phyloP scores from a whole-genome alignment of 2,329 filamentous ascomycete species.

The Microdochium trichocladiopsis region DNA sequence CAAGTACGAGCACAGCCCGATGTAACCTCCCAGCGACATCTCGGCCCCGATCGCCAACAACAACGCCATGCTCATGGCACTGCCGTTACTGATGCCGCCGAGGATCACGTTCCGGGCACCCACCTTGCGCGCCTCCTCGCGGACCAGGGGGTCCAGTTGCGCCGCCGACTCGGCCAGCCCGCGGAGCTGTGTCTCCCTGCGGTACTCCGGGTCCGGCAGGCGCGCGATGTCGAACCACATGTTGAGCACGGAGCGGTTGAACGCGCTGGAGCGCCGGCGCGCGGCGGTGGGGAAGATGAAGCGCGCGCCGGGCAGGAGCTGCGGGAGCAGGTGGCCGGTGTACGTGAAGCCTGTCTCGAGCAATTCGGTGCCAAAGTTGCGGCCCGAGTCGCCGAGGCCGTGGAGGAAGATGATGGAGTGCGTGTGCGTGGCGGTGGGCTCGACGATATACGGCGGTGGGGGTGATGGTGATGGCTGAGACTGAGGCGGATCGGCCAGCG shows the following conservation, averaged over 20 bases:
- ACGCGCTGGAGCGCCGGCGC: conserved; percentile 32
- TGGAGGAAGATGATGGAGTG: conserved; percentile 12
- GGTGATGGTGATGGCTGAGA: too few relatives aligned
- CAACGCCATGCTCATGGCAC: conserved; percentile 34
- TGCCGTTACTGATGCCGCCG: conserved; percentile 47
- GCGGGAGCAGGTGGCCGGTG: conserved; percentile 19
- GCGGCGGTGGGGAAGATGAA: conserved; percentile 45
- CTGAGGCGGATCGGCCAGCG: too few relatives aligned
- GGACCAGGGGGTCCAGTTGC: conserved; percentile 25
- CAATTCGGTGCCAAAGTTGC: conserved; percentile 22
- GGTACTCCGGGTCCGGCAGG: conserved; percentile 28
- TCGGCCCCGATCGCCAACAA: conserved; percentile 28
- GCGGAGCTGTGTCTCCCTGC: conserved; percentile 32
- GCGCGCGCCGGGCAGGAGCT: conserved; percentile 26
- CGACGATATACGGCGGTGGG: conserved; percentile 9
- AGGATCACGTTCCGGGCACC: conserved; percentile 33
- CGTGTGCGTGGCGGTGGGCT: conserved; percentile 9
- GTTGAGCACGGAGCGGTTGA: conserved; percentile 33
- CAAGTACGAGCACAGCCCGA: conserved; percentile 40
- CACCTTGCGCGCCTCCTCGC: conserved; percentile 20
- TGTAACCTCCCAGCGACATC: conserved; percentile 27
- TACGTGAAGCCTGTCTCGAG: conserved; percentile 19
- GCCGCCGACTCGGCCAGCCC: conserved; percentile 33
- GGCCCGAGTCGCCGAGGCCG: conserved; percentile 10
- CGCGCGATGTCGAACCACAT: conserved; percentile 45